phyloP scores from a whole-genome alignment of 768 basidiomycete species.

The Podaxis sp. region DNA sequence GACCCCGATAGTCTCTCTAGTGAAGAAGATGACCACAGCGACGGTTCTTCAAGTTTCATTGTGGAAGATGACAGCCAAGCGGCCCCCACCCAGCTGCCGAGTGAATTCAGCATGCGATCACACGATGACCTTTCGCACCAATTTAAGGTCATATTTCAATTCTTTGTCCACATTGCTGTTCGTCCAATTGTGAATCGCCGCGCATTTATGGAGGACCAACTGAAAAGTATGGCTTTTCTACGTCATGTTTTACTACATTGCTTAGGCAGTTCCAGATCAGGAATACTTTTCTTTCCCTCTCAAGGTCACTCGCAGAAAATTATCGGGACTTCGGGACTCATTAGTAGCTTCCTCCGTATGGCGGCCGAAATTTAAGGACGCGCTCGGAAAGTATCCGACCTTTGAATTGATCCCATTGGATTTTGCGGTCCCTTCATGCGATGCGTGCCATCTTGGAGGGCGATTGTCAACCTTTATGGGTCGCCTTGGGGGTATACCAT shows the following conservation, averaged over 20 bases:
- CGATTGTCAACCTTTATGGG: constrained; percentile 63
- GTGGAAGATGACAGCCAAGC: constrained; percentile 59
- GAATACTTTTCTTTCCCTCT: constrained; percentile 76
- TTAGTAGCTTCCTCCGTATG: constrained; percentile 84
- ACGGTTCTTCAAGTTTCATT: constrained; percentile 43
- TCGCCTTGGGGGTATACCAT: constrained; percentile 60
- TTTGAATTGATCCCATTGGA: constrained; percentile 50
- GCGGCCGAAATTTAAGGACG: constrained; percentile 62
- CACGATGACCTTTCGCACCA: constrained; percentile 74
- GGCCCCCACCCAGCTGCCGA: constrained; percentile 48
- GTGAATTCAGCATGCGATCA: constrained; percentile 75
- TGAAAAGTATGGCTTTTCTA: constrained; percentile 38
- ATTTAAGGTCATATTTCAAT: constrained; percentile 85
- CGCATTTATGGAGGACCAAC: constrained; percentile 47
- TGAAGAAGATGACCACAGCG: constrained; percentile 34
- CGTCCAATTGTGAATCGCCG: constrained; percentile 45
- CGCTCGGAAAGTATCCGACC: constrained; percentile 63
- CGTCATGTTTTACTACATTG: neutral
- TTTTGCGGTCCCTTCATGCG: constrained; percentile 61
- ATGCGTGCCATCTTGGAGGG: constrained; percentile 77
- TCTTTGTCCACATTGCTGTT: constrained; percentile 80
- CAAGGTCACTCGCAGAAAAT: constrained; percentile 59
- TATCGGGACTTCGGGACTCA: constrained; percentile 67
- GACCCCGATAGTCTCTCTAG: constrained; percentile 32
- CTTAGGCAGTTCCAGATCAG: constrained; percentile 35